Conservation (phyloP, 768 basidiomycete genomes). For the Kwoniella bestiolae region DNA sequence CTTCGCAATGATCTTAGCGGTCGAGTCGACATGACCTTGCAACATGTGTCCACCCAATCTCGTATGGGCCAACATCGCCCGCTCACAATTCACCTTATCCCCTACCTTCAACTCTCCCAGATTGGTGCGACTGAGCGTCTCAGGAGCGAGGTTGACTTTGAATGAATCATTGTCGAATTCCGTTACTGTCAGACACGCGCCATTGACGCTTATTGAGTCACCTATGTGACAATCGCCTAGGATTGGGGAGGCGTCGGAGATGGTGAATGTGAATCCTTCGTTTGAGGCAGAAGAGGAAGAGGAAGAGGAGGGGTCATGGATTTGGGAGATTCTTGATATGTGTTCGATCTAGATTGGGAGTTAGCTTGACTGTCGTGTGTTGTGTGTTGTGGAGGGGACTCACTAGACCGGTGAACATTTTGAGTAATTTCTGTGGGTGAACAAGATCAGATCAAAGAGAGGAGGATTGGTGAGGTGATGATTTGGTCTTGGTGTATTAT, state of each 20-base stretch:
- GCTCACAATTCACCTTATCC: slow-evolving; percentile 85
- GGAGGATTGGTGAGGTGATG: too few relatives aligned
- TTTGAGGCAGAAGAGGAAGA: slow-evolving; percentile 38
- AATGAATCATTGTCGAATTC: slow-evolving; percentile 81
- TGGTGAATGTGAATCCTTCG: slow-evolving; percentile 76
- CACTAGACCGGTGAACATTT: slow-evolving; percentile 56
- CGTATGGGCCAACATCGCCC: slow-evolving; percentile 88
- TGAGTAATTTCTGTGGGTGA: not conserved
- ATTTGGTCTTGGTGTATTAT: too few relatives aligned
- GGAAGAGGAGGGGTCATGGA: slow-evolving; percentile 50
- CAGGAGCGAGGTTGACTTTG: slow-evolving; percentile 92
- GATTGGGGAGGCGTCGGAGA: slow-evolving; percentile 72
- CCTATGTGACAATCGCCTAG: slow-evolving; percentile 88
- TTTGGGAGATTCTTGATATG: slow-evolving; percentile 64
- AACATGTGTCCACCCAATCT: slow-evolving; percentile 91
- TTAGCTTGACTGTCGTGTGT: not conserved
- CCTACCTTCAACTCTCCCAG: slow-evolving; percentile 78
- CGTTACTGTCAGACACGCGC: slow-evolving; percentile 87
- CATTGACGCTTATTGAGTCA: slow-evolving; percentile 71
- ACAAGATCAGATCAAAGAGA: not conserved
- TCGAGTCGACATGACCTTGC: slow-evolving; percentile 92
- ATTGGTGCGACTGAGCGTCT: slow-evolving; percentile 88
- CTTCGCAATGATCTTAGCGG: slow-evolving; percentile 72
- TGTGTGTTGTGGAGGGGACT: slow-evolving; percentile 4
- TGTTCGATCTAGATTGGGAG: slow-evolving; percentile 74